phyloP scores from a whole-genome alignment of 2,329 filamentous ascomycete species.

The Sporothrix globosa region DNA sequence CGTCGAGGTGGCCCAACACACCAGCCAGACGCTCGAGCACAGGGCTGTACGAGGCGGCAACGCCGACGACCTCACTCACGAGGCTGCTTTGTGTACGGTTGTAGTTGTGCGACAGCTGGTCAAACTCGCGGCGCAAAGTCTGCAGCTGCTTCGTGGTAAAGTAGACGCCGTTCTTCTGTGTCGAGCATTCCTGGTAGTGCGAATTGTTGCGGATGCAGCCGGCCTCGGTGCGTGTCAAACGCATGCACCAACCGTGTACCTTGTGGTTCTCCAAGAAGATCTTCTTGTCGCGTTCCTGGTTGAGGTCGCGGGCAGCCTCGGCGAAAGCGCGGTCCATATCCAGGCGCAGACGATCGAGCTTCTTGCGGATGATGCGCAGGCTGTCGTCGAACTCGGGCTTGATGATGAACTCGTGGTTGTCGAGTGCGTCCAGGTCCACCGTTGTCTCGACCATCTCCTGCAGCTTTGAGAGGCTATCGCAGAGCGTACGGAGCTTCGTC shows the following conservation, averaged over 20 bases:
- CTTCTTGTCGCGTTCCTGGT: constrained; percentile 96
- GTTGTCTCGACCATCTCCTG: constrained; percentile 99
- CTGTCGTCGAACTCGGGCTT: constrained; percentile 96
- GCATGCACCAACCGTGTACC: constrained; percentile 95
- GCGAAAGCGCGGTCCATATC: constrained; percentile 84
- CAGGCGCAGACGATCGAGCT: constrained; percentile 79
- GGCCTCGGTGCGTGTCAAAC: constrained; percentile 87
- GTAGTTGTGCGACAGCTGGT: constrained; percentile 92
- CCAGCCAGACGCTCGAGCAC: constrained; percentile 87
- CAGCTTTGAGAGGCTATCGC: constrained; percentile 78
- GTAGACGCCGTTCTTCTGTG: constrained; percentile 98
- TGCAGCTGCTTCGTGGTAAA: constrained; percentile 88
- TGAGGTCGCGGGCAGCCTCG: constrained; percentile 76
- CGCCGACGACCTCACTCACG: constrained; percentile 87
- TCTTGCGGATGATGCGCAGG: constrained; percentile 83
- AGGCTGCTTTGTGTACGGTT: constrained; percentile 90
- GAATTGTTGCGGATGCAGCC: constrained; percentile 90
- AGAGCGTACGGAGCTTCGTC: constrained; percentile 74
- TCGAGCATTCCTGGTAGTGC: constrained; percentile 90
- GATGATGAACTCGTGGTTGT: constrained; percentile 98
- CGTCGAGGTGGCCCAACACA: constrained; percentile 89
- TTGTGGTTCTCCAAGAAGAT: constrained; percentile 96
- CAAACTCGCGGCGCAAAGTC: constrained; percentile 82
- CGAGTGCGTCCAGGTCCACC: constrained; percentile 90
- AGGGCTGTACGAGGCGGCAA: constrained; percentile 92